Evolutionary conservation across 805 yeast genomes (phyloP), one percentile per base, ranked within the genome.

Genomic region (Sungouiella thailandica): DNA sequence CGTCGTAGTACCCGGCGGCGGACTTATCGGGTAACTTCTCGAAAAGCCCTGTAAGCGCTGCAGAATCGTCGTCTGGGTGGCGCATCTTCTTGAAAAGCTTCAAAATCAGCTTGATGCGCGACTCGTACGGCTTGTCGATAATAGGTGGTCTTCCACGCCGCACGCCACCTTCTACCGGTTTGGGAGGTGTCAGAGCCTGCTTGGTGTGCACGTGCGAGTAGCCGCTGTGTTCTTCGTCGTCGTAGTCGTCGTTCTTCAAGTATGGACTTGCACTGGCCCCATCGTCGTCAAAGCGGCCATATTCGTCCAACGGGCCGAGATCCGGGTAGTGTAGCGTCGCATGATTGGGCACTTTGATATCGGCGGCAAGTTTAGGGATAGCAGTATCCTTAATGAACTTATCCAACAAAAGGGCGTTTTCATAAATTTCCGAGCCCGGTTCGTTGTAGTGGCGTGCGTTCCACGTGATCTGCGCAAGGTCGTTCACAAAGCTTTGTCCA

Each of bases 71-170:
- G 28, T 58, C 56, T 1, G 68, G 65, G 47, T 73, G 78, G 28
- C 76, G 72, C 39, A 83, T 80, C 52, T 84, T 84, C 51, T 88
- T 84, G 52, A 93, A 67, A 31, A 76, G 79, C 55, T 94, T 78
- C 68, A 93, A 62, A 24, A 93, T 80, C 45, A 86, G 79, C 57
- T 90, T 89, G 59, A 90, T 88, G 43, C 97, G 71, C 52, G 87
- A 87, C 59, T 93, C 97, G 57, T 83, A 89, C 5, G 95, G 95
- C 53, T 79, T 82, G 56, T 85, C 95, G 31, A 87, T 86, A 36
- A 86, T 82, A 2, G 96, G 95, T 4, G 96, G 96, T 48, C 95
- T 72, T 13, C 95, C 95, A 51, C 95, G 72, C 57, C 85, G 81
- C 20, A 76, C 73, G 47, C 86, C 80, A 16, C 60, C 53, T 29